Percentiles rank a stretch among this genome's conserved stretches.
phyloP scores from a whole-genome alignment of 352 stramenopile genomes.

The Pythium dissotocum region DNA sequence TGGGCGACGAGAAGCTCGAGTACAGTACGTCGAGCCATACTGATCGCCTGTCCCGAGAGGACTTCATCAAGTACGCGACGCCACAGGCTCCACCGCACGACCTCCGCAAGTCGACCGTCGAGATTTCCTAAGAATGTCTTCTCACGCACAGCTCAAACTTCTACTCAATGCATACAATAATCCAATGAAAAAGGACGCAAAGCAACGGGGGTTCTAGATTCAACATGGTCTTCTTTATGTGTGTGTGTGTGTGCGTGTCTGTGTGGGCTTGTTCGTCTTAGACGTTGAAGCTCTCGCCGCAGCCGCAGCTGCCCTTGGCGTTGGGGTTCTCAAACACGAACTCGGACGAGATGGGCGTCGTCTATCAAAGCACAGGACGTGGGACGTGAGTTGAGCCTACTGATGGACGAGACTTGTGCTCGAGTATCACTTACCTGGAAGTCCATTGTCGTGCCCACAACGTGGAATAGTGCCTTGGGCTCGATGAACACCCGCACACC shows the following conservation, averaged over 20 bases:
- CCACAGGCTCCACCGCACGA: conserved; percentile 51
- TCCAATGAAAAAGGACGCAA: background rate
- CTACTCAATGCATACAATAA: conserved; percentile 1
- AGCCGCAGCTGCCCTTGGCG: conserved; percentile 98
- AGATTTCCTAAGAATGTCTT: conserved; percentile 40
- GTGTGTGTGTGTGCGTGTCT: background rate
- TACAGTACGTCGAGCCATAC: conserved; percentile 79
- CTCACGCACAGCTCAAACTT: background rate
- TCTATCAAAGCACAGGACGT: conserved; percentile 41
- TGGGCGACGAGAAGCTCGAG: conserved; percentile 65
- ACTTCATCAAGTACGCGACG: conserved; percentile 60
- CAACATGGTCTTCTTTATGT: background rate
- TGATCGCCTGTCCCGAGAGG: conserved; percentile 43
- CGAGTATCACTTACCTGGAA: conserved; percentile 66
- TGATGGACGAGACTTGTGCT: background rate
- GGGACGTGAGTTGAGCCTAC: too few relatives aligned
- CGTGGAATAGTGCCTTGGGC: conserved; percentile 98
- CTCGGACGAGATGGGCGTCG: conserved; percentile 95
- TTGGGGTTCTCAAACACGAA: conserved; percentile 99
- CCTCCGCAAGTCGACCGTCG: conserved; percentile 67
- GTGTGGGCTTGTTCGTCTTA: conserved; percentile 46
- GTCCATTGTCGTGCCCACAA: conserved; percentile 99
- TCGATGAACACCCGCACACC: conserved; percentile 98
- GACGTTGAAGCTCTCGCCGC: conserved; percentile 99
- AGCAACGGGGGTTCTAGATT: conserved; percentile 1